Evolutionary conservation across 441 rosid species (phyloP).

Genomic region (Lagerstroemia fauriei): DNA sequence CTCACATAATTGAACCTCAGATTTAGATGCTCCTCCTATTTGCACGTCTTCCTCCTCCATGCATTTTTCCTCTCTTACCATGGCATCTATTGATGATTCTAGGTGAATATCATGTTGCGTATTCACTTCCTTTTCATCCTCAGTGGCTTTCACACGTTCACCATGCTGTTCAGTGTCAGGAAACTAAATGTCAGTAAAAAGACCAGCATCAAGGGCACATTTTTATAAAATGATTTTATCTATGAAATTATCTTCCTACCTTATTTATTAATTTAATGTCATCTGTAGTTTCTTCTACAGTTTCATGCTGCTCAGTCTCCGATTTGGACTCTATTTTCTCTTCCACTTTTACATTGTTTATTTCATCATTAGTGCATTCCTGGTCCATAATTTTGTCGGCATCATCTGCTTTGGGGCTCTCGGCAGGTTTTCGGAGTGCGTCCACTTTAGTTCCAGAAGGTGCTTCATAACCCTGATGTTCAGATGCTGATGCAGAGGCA

Average conservation of each 20-base stretch:
- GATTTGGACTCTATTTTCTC: conserved; percentile 30
- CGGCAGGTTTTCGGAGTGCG: not conserved
- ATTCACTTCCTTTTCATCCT: not conserved
- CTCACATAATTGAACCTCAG: not conserved
- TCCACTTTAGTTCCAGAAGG: conserved; percentile 17
- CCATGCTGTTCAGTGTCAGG: not conserved
- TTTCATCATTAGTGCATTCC: not conserved
- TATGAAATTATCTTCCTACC: conserved; percentile 36
- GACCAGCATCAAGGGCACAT: conserved; percentile 7
- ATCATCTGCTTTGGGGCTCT: conserved; percentile 32
- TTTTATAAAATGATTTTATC: not conserved
- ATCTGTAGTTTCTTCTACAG: conserved; percentile 38
- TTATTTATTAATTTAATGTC: conserved; percentile 37
- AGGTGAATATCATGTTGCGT: not conserved
- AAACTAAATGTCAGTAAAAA: not conserved
- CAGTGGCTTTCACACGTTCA: not conserved
- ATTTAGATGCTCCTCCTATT: not conserved
- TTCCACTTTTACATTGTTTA: conserved; percentile 11
- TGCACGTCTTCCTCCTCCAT: not conserved
- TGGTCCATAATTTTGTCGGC: conserved; percentile 18
- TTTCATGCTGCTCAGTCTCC: conserved; percentile 33
- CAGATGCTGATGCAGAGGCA: conserved; percentile 10
- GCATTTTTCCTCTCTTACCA: not conserved
- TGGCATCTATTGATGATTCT: not conserved
- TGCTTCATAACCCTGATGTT: conserved; percentile 30